Evolutionary conservation across 2,329 filamentous ascomycete genomes (phyloP).

Genomic region (Botrytis aclada): DNA sequence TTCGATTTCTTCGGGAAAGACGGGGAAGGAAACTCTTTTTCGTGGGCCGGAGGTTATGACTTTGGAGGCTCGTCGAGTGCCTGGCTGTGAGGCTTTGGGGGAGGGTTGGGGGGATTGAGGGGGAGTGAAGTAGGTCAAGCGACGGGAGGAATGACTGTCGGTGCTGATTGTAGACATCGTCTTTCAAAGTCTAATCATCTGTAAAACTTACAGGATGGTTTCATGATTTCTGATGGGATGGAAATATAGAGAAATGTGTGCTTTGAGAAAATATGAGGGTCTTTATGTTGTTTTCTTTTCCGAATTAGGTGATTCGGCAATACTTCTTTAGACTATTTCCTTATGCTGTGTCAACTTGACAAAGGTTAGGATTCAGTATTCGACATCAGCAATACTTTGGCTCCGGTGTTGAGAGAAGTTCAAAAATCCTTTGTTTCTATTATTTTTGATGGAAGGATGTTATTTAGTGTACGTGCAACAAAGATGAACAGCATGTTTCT

Average conservation of each 20-base stretch:
- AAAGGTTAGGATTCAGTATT: neutral
- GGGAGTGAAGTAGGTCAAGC: too few species aligned
- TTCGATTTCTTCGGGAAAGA: neutral
- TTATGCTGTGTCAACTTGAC: neutral
- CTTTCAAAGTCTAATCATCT: neutral
- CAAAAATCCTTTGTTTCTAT: neutral
- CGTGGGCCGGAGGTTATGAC: neutral
- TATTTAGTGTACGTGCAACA: neutral
- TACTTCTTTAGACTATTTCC: neutral
- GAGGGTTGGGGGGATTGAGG: neutral
- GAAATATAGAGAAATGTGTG: neutral
- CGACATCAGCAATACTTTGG: neutral
- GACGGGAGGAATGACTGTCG: too few species aligned
- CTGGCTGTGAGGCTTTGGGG: neutral
- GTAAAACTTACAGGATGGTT: neutral
- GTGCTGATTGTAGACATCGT: neutral
- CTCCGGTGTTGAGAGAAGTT: neutral
- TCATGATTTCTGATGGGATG: neutral
- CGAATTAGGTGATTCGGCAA: neutral
- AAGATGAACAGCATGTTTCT: neutral
- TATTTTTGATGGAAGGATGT: neutral
- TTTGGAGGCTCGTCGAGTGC: neutral
- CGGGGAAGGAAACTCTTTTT: neutral
- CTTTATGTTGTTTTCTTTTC: neutral
- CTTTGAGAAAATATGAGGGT: neutral